These are phyloP conservation scores for Nitzschia sp. DNA, from an alignment of 108 stramenopile species.

Conservation along the genomic window DNA sequence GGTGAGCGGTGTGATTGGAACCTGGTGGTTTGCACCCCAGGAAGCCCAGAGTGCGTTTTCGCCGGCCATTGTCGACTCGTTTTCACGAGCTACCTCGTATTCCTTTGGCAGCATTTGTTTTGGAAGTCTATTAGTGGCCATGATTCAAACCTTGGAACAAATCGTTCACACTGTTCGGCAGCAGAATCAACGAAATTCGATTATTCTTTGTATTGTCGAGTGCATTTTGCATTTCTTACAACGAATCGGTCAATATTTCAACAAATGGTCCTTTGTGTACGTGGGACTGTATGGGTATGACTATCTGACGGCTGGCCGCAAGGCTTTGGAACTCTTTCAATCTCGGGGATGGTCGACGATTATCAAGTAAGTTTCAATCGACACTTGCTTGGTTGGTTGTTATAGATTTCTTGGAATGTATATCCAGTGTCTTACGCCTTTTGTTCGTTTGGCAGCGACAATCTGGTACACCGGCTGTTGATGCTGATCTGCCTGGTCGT, in stretches of 20 bases:
- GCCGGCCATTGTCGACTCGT: constrained; percentile 41
- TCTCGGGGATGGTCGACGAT: constrained; percentile 65
- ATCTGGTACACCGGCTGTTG: constrained; percentile 29
- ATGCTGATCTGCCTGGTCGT: constrained; percentile 46
- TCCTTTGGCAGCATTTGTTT: constrained; percentile 80
- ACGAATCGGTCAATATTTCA: constrained; percentile 58
- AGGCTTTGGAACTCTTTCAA: constrained; percentile 56
- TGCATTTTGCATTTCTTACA: constrained; percentile 50
- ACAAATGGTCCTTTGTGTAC: constrained; percentile 69
- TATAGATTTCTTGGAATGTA: too few species aligned
- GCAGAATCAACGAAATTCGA: neutral
- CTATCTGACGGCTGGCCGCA: constrained; percentile 69
- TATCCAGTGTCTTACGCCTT: neutral
- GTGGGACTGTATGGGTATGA: constrained; percentile 80
- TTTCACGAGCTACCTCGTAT: constrained; percentile 49
- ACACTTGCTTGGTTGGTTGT: too few species aligned
- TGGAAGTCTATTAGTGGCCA: constrained; percentile 72
- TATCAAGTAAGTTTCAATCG: constrained; percentile 34
- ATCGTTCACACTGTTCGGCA: constrained; percentile 35
- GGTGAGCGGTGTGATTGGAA: constrained; percentile 86
- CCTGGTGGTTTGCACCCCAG: constrained; percentile 87
- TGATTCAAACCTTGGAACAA: constrained; percentile 53
- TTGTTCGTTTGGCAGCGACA: constrained; percentile 11
- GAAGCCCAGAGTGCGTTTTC: constrained; percentile 31
- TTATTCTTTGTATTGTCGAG: constrained; percentile 47